Conservation (phyloP, 2,329 filamentous ascomycete species). For the Pleurostoma richardsiae region DNA sequence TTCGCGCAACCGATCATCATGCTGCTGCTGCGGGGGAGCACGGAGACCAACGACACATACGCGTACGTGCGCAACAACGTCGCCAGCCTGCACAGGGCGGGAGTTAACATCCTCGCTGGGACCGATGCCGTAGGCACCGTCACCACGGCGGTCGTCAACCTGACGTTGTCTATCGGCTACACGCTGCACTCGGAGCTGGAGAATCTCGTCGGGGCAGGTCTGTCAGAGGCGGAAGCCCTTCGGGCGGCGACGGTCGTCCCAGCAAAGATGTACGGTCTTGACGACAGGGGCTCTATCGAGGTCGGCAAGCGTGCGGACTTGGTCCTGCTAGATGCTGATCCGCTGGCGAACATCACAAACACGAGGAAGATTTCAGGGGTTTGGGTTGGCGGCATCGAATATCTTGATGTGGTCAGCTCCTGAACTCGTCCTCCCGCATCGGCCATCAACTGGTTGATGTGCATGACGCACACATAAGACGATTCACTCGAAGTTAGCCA, state of each 20-base stretch:
- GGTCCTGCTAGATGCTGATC: conserved; percentile 21
- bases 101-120: conserved; percentile 22
- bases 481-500: too few relatives aligned
- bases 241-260: conserved; percentile 14
- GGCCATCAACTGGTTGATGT: too few relatives aligned
- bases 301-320: conserved; percentile 20
- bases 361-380: conserved; percentile 16
- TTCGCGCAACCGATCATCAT: neutral
- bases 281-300: conserved; percentile 16
- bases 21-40: conserved; percentile 17
- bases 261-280: conserved; percentile 13
- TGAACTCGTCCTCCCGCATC: neutral
- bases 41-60: conserved; percentile 10
- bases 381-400: conserved; percentile 19
- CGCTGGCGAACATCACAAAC: conserved; percentile 18
- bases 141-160: neutral
- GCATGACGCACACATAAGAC: too few relatives aligned
- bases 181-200: conserved; percentile 16
- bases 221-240: conserved; percentile 11
- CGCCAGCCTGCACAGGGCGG: conserved; percentile 15
- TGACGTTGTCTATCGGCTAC: conserved; percentile 8
- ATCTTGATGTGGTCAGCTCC: neutral
- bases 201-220: conserved; percentile 13
- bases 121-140: conserved; percentile 17
- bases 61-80: conserved; percentile 16